Conservation (phyloP, 192 early-diverging fungal genomes). For the Umbelopsis ramanniana region DNA sequence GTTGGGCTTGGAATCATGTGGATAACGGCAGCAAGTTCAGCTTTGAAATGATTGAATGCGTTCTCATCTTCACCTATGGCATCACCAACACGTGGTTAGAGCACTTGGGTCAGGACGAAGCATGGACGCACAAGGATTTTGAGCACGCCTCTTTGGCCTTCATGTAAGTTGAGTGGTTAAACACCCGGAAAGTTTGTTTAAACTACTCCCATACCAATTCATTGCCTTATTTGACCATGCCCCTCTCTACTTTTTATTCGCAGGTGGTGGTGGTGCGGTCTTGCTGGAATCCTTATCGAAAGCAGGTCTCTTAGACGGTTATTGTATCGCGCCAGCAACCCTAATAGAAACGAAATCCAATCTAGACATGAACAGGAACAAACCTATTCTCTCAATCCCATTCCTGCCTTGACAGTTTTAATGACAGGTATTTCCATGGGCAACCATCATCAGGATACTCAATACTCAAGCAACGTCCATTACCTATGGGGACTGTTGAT, state of each 20-base stretch:
- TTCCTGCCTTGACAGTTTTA: slow-evolving; percentile 40
- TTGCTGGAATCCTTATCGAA: slow-evolving; percentile 40
- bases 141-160: slow-evolving; percentile 45
- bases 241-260: not conserved
- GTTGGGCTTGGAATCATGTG: slow-evolving; percentile 43
- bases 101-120: slow-evolving; percentile 38
- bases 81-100: slow-evolving; percentile 48
- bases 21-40: slow-evolving; percentile 33
- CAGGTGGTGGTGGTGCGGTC: slow-evolving; percentile 45
- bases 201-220: too few species aligned
- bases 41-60: slow-evolving; percentile 43
- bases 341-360: not conserved
- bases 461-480: slow-evolving; percentile 38
- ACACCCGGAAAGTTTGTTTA: too few species aligned
- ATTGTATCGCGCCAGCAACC: slow-evolving; percentile 13
- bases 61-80: slow-evolving; percentile 40
- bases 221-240: not conserved
- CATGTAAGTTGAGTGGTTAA: too few species aligned
- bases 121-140: slow-evolving; percentile 45
- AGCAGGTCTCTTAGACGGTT: slow-evolving; percentile 31
- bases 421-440: slow-evolving; percentile 45
- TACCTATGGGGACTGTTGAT: slow-evolving; percentile 41
- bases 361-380: slow-evolving; percentile 19
- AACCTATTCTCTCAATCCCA: slow-evolving; percentile 38
- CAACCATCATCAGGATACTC: slow-evolving; percentile 42